phyloP scores from a whole-genome alignment of 208 protist genomes.

The Trypanosoma melophagium region DNA sequence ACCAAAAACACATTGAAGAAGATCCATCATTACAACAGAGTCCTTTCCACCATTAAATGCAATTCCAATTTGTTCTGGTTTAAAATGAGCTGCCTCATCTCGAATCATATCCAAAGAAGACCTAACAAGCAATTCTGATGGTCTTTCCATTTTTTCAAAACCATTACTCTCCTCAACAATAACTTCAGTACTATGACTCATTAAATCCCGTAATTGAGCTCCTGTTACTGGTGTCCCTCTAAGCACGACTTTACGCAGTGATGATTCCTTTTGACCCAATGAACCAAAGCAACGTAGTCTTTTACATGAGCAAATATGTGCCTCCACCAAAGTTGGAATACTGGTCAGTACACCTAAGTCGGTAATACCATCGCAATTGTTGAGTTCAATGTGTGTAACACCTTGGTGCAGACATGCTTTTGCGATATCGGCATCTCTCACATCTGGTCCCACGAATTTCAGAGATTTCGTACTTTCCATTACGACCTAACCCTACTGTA shows the following conservation, averaged over 20 bases:
- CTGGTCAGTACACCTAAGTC: conserved; percentile 17
- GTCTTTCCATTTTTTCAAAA: background rate
- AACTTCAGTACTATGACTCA: background rate
- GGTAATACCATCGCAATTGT: conserved; percentile 19
- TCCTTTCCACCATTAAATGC: conserved; percentile 93
- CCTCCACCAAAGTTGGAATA: conserved; percentile 18
- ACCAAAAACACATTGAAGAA: conserved; percentile 50
- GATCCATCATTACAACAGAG: conserved; percentile 83
- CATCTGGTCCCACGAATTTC: conserved; percentile 11
- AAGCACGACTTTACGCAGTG: conserved; percentile 19
- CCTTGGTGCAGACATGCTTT: background rate
- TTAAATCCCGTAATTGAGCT: conserved; percentile 8
- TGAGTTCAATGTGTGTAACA: conserved; percentile 4
- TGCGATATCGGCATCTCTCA: conserved; percentile 16
- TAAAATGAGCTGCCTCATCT: conserved; percentile 33
- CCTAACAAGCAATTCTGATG: conserved; percentile 18
- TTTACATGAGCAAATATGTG: conserved; percentile 15
- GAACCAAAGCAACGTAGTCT: conserved; percentile 17
- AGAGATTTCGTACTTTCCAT: background rate
- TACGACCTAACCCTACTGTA: background rate
- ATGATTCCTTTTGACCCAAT: conserved; percentile 6
- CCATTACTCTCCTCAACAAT: background rate
- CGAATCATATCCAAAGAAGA: conserved; percentile 45
- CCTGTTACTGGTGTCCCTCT: conserved; percentile 15
- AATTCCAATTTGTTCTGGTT: conserved; percentile 62